Base-by-base conservation (phyloP, 768 basidiomycete genomes). In the Xerocomellus intermedius region DNA sequence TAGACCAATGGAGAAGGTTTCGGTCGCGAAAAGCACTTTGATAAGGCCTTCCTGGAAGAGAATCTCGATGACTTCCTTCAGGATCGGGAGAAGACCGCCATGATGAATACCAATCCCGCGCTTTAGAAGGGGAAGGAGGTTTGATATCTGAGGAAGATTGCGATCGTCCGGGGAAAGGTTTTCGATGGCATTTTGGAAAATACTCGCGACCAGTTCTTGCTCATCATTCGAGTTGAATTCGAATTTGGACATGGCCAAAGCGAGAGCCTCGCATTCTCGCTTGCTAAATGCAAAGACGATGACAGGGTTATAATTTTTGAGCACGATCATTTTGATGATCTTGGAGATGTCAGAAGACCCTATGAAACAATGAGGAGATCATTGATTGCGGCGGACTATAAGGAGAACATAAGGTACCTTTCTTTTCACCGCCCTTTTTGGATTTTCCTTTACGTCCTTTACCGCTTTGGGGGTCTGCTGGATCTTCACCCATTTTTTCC, bases 281-380 rank as follows among this genome's bases (percentile, higher is more conserved):
- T 98, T 98, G 75, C 91, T 92, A 75, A 99, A 99, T 6, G 96
- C 91, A 72, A 99, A 99, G 51, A 98, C 86, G 67, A 99, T 99
- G 60, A 98, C 95, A 0, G 97, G 97, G 66, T 98, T 95, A 74
- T 93, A 96, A 69, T 94, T 94, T 74, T 96, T 96, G 57, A 85
- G 74, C 92, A 98, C 94, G 74, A 99, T 97, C 89, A 98, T 94
- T 70, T 91, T 91, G 69, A 98, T 89, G 60, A 99, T 95, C 75
- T 97, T 98, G 56, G 91, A 91, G 59, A 98, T 94, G 69, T 99
- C 97, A 42, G 94, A 94, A 2, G 84, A 78, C 2, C 93, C 94
- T 94, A 57, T 5, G 56, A 54, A 53, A 65, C 38, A 36, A 46
- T 66, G 36, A 61, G 42, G 5, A 46, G 36, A 41, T 26, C 6